Percentiles rank a stretch among this genome's conserved stretches.
phyloP scores from a whole-genome alignment of 2,329 filamentous ascomycete species.

The Pyrenochaeta sp. region DNA sequence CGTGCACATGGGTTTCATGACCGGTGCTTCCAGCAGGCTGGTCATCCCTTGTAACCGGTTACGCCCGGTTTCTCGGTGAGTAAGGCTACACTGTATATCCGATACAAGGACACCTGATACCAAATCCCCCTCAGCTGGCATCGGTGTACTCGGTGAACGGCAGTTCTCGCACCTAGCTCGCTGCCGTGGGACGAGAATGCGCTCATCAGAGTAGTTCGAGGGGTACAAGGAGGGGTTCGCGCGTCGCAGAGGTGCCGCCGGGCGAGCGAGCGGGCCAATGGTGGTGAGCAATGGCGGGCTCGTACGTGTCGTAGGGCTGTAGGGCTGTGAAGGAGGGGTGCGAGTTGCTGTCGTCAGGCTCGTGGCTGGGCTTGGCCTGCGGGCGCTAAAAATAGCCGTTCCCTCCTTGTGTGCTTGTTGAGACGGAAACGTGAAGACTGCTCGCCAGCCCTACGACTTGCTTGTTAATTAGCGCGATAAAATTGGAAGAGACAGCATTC shows the following conservation, averaged over 20 bases:
- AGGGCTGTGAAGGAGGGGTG: slow-evolving; percentile 17
- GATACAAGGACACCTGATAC: slow-evolving; percentile 10
- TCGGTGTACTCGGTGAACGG: slow-evolving; percentile 18
- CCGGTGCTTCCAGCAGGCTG: slow-evolving; percentile 18
- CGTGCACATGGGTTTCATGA: slow-evolving; percentile 1
- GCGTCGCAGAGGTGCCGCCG: slow-evolving; percentile 18
- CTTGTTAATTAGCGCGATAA: slow-evolving; percentile 14
- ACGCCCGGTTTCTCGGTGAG: slow-evolving; percentile 22
- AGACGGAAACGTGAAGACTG: slow-evolving; percentile 6
- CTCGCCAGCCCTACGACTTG: slow-evolving; percentile 1
- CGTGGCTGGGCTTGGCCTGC: slow-evolving; percentile 21
- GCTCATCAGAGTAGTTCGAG: slow-evolving; percentile 15
- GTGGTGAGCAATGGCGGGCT: slow-evolving; percentile 9
- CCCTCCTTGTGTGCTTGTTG: slow-evolving; percentile 5
- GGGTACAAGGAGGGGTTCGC: slow-evolving; percentile 22
- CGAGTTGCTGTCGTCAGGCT: slow-evolving; percentile 24
- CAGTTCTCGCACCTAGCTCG: slow-evolving; percentile 18
- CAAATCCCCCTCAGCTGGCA: slow-evolving; percentile 8
- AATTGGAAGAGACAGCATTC: slow-evolving; percentile 17
- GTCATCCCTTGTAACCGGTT: slow-evolving; percentile 20
- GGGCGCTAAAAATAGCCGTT: slow-evolving; percentile 39
- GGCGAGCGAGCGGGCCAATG: slow-evolving; percentile 11
- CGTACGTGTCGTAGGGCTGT: slow-evolving; percentile 33
- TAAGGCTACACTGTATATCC: slow-evolving; percentile 11
- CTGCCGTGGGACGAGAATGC: slow-evolving; percentile 14